Evolutionary conservation across 345 rosid species (phyloP), one percentile per base, ranked within the genome.

Genomic region (Eucalyptus regnans): DNA sequence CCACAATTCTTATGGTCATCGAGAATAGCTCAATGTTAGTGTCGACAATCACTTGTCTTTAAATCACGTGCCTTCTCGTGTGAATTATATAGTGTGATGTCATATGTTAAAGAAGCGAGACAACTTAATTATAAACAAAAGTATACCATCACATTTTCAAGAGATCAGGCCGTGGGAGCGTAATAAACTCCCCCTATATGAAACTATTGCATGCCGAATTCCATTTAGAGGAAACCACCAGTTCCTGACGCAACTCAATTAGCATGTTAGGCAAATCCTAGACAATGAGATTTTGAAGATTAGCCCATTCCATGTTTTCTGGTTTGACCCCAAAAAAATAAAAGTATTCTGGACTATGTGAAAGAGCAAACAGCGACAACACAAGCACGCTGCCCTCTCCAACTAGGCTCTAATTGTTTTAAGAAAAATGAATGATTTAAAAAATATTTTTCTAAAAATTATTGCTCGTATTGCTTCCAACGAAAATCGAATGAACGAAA

Each of bases 401-500:
- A 51, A 51, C 50, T 7, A 52, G 56, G 56, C 56, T 52, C 23
- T 52, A 52, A 52, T 52, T 52, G 56, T 52, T 52, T 3, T 0
- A 2, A 6, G 17, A 52, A 23, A 22, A 56, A 54, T 12, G 15
- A 60, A 60, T 3, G 31, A 60, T 60, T 60, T 27, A 60, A 60
- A 60, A 60, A 5, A 7, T 4, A 20, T 56, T 56, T 4, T 56
- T 56, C 5, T 56, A 23, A 56, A 56, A 23, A 56, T 22, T 8
- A 8, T 56, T 1, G 1, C 29, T 12, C 1, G 3, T 27, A 60
- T 27, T 2, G 1, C 7, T 60, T 7, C 7, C 3, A 23, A 56
- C 29, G 12, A 60, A 60, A 60, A 60, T 12, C 22, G 0, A 60
- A 60, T 12, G 31, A 60, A 27, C 16, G 1, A 60, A 60, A 58